Evolutionary conservation across 2,329 filamentous ascomycete species (phyloP).

Genomic region (Hymenoscyphus linearis): DNA sequence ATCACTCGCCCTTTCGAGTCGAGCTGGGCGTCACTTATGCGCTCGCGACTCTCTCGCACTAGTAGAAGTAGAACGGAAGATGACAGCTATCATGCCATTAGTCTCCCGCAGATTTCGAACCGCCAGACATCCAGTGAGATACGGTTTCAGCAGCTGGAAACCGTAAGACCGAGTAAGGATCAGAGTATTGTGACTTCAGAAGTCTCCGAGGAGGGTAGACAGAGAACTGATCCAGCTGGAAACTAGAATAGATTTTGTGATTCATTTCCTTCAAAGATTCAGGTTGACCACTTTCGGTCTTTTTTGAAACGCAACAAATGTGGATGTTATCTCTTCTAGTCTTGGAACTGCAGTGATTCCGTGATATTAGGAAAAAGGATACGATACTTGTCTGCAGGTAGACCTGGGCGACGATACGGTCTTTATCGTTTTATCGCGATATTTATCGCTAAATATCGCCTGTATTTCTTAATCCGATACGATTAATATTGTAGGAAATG

Average conservation of each 20-base stretch:
- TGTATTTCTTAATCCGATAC: no score
- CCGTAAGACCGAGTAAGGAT: neutral
- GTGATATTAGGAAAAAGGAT: no score
- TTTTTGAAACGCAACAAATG: no score
- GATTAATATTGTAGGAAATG: no score
- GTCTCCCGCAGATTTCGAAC: neutral
- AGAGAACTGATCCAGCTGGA: neutral
- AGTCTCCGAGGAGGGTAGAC: neutral
- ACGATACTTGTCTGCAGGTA: no score
- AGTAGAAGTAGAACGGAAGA: neutral
- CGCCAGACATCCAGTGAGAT: neutral
- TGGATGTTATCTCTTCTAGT: no score
- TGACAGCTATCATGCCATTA: neutral
- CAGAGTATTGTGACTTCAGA: neutral
- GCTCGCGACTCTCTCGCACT: neutral
- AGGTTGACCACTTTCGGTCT: no score
- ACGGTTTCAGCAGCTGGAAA: neutral
- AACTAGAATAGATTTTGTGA: neutral
- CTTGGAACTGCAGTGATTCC: no score
- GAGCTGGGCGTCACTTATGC: neutral
- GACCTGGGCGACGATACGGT: no score
- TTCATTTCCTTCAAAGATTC: no score
- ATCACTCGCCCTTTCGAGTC: neutral
- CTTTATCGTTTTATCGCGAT: no score
- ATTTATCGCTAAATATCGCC: no score